Conservation (phyloP, 176 grass and related monocot genomes). For the Carex cristatella region DNA sequence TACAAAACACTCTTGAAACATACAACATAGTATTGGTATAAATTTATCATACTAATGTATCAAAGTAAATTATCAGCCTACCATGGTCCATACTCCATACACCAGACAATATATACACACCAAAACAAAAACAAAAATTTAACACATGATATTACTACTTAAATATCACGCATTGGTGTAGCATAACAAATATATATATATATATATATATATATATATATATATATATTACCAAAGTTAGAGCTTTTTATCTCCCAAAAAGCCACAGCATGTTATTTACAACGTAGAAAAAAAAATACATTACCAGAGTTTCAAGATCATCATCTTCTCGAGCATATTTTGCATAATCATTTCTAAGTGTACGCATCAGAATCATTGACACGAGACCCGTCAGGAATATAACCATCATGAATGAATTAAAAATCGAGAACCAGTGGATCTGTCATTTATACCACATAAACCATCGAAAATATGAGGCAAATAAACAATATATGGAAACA, state of each 20-base stretch:
- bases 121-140: neutral
- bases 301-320: constrained; percentile 95
- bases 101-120: neutral
- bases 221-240: no score
- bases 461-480: constrained; percentile 3
- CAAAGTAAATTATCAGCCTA: neutral
- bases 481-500: neutral
- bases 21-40: neutral
- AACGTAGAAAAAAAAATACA: neutral
- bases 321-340: constrained; percentile 93
- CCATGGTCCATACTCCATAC: neutral
- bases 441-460: constrained; percentile 24
- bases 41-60: neutral
- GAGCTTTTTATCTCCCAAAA: no score
- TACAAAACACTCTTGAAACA: neutral
- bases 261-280: no score
- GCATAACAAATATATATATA: neutral
- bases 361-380: constrained; percentile 96
- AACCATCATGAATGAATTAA: constrained; percentile 99
- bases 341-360: constrained; percentile 95
- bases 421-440: constrained; percentile 99
- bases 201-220: no score
- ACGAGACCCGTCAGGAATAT: constrained; percentile 95
- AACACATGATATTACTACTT: neutral
- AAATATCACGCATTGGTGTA: neutral